These are phyloP conservation scores for Verticillium nubilum DNA, from an alignment of 2,329 filamentous ascomycete species.

Conservation along the genomic window DNA sequence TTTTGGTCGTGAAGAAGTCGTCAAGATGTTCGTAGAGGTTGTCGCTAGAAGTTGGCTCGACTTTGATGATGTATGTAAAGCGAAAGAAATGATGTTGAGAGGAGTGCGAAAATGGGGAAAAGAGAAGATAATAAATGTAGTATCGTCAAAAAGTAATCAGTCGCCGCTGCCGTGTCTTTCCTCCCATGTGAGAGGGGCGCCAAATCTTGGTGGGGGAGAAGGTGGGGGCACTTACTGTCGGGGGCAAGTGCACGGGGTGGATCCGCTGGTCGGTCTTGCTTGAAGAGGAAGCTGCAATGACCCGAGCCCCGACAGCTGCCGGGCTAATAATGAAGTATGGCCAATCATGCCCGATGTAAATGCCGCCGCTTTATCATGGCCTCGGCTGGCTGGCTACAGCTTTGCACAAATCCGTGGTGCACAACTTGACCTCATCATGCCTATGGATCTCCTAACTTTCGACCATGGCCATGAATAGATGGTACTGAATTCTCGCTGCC, in stretches of 20 bases:
- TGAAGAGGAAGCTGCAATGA: not conserved
- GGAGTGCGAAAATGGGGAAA: not conserved
- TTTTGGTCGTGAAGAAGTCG: not conserved
- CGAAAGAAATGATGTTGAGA: not conserved
- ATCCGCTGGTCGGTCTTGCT: not conserved
- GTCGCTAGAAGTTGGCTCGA: too few relatives aligned
- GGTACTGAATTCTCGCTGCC: too few relatives aligned
- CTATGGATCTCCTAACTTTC: too few relatives aligned
- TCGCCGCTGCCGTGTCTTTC: not conserved
- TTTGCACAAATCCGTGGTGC: not conserved
- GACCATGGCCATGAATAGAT: too few relatives aligned
- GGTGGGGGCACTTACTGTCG: not conserved
- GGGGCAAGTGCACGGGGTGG: not conserved
- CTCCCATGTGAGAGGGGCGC: not conserved
- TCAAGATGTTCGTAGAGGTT: not conserved
- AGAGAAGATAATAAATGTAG: not conserved
- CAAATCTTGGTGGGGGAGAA: not conserved
- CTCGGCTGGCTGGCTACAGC: too few relatives aligned
- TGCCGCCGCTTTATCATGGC: not conserved
- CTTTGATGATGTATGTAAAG: not conserved
- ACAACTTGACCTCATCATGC: too few relatives aligned
- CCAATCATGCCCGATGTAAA: not conserved
- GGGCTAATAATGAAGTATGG: not conserved
- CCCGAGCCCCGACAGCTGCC: not conserved
- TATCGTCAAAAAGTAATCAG: not conserved